Conservation (phyloP, 2,329 filamentous ascomycete species). For the Diplodia mutila region DNA sequence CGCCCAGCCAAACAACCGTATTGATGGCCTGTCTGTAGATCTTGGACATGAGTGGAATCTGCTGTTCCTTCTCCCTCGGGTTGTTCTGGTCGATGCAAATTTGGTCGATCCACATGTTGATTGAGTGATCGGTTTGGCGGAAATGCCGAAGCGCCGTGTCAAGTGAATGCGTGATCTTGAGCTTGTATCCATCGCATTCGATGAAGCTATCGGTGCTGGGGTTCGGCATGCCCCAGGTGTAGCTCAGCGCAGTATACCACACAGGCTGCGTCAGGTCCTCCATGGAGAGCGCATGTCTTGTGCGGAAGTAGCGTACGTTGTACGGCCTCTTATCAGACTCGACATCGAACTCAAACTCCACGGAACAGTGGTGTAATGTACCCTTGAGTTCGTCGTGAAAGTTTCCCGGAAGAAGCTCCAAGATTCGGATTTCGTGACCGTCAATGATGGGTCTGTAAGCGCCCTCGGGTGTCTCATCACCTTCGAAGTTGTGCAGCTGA, state of each 20-base stretch:
- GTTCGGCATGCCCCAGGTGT: conserved; percentile 31
- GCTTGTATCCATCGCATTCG: background rate
- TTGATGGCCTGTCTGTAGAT: conserved; percentile 35
- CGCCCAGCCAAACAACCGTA: conserved; percentile 37
- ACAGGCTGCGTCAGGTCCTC: conserved; percentile 24
- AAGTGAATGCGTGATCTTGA: conserved; percentile 32
- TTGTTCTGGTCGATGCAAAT: conserved; percentile 34
- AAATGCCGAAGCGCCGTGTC: conserved; percentile 30
- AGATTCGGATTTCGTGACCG: conserved; percentile 30
- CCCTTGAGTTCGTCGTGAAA: conserved; percentile 27
- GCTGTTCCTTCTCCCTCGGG: conserved; percentile 32
- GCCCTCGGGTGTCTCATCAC: background rate
- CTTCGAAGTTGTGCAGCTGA: background rate
- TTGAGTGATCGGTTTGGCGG: conserved; percentile 29
- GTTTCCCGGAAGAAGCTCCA: conserved; percentile 31
- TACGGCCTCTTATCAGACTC: conserved; percentile 14
- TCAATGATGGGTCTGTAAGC: background rate
- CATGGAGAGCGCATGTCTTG: conserved; percentile 33
- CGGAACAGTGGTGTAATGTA: conserved; percentile 30
- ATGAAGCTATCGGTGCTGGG: background rate
- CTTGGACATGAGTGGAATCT: conserved; percentile 35
- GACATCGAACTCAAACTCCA: conserved; percentile 33
- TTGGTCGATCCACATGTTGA: conserved; percentile 36
- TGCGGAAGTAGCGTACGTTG: conserved; percentile 9
- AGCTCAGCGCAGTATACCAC: conserved; percentile 35